Percentiles rank a stretch among this genome's conserved stretches.
Evolutionary conservation across 345 rosid species (phyloP).

Genomic region (Clarkia xantiana): DNA sequence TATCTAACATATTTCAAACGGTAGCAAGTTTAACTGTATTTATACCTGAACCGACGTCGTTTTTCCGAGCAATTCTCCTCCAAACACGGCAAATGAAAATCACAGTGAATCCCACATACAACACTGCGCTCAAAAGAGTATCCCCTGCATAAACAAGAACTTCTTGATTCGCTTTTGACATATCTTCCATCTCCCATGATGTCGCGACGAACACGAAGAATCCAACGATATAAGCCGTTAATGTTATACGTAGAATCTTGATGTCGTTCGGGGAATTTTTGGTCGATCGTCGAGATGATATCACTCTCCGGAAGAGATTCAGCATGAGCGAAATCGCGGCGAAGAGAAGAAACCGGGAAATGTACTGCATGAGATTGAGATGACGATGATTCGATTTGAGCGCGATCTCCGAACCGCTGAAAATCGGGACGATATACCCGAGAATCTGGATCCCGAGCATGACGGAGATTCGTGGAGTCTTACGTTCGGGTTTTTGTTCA

Average conservation of each 20-base stretch:
- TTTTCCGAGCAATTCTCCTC: no score
- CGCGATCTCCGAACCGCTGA: background rate
- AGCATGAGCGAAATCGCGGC: background rate
- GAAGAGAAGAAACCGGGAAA: background rate
- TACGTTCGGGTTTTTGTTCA: background rate
- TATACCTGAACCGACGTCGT: no score
- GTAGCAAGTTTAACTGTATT: no score
- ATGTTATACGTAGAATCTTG: background rate
- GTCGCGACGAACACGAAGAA: background rate
- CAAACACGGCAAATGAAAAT: no score
- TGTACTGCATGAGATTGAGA: background rate
- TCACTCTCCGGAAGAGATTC: background rate
- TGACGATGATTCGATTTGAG: background rate
- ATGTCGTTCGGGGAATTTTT: background rate
- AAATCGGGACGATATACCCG: background rate
- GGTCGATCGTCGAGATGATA: background rate
- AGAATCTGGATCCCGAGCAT: slow-evolving; percentile 1
- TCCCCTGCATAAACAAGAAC: no score
- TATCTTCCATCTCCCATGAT: background rate
- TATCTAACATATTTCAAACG: no score
- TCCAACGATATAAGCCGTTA: background rate
- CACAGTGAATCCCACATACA: no score
- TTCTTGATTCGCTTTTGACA: no score
- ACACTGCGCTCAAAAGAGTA: no score
- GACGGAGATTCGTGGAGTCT: background rate